These are phyloP conservation scores for Ambrosia artemisiifolia DNA, from an alignment of 129 eudicot genomes.

Conservation along the genomic window DNA sequence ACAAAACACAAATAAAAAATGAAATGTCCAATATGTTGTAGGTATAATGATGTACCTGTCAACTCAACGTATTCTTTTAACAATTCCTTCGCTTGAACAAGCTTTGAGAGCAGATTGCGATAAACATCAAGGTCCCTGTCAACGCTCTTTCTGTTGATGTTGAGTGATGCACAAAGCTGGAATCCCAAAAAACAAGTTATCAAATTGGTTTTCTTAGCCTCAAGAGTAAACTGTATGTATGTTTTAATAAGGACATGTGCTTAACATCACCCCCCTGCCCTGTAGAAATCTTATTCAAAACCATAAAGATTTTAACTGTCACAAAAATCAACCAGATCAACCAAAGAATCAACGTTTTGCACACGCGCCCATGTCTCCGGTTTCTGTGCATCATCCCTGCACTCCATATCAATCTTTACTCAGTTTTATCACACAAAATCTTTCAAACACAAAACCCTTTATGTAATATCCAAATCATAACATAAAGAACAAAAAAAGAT, in stretches of 20 bases:
- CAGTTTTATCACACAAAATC: background rate
- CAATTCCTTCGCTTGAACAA: constrained; percentile 89
- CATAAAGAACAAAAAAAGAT: background rate
- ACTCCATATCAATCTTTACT: background rate
- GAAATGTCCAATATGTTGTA: no score
- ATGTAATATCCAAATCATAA: background rate
- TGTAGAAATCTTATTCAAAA: background rate
- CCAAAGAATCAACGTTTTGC: constrained; percentile 60
- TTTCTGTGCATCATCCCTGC: constrained; percentile 79
- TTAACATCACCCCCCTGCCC: no score
- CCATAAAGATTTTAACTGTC: background rate
- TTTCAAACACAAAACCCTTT: background rate
- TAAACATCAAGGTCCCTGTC: constrained; percentile 94
- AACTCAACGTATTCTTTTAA: constrained; percentile 81
- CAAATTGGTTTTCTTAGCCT: background rate
- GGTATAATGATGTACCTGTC: constrained; percentile 53
- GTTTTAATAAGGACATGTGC: no score
- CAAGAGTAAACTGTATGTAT: no score
- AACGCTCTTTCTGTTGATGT: constrained; percentile 69
- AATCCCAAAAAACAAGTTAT: background rate
- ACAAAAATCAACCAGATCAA: constrained; percentile 88
- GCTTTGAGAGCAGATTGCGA: constrained; percentile 84
- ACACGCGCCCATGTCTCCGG: constrained; percentile 84
- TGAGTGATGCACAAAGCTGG: constrained; percentile 84
- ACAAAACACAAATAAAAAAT: no score